phyloP scores from a whole-genome alignment of 73 alveolate genomes.

The Paramecium octaurelia region DNA sequence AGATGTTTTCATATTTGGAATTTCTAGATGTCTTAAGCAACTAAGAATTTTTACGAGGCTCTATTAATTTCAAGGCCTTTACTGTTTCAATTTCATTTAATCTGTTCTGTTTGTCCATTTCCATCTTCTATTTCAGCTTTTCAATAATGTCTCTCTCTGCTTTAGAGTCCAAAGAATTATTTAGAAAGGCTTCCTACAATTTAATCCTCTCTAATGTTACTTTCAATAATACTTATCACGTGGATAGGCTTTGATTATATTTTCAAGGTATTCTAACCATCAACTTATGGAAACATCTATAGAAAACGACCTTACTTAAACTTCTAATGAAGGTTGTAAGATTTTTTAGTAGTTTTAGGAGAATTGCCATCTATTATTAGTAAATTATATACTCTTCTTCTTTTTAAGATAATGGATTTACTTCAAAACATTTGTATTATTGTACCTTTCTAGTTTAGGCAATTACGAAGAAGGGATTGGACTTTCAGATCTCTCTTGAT shows the following conservation, averaged over 20 bases:
- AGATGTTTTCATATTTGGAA: background rate
- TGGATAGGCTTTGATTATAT: slow-evolving; percentile 39
- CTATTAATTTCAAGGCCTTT: background rate
- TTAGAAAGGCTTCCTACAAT: background rate
- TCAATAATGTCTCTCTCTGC: background rate
- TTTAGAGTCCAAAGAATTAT: background rate
- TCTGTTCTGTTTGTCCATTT: background rate
- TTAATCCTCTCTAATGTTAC: background rate
- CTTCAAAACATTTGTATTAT: background rate
- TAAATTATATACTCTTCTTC: background rate
- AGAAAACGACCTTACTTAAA: background rate
- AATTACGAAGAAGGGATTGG: background rate
- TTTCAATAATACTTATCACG: background rate
- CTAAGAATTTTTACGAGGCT: background rate
- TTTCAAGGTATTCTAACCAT: slow-evolving; percentile 1
- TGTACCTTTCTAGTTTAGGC: background rate
- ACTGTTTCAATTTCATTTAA: background rate
- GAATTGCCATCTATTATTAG: background rate
- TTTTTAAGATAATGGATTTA: background rate
- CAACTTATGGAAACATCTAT: background rate
- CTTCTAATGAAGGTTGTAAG: background rate
- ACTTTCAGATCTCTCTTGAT: background rate
- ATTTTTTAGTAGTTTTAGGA: background rate
- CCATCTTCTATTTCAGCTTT: background rate
- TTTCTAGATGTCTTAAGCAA: background rate